phyloP scores from a whole-genome alignment of 2,329 filamentous ascomycete genomes.

The Penicillium sp. region DNA sequence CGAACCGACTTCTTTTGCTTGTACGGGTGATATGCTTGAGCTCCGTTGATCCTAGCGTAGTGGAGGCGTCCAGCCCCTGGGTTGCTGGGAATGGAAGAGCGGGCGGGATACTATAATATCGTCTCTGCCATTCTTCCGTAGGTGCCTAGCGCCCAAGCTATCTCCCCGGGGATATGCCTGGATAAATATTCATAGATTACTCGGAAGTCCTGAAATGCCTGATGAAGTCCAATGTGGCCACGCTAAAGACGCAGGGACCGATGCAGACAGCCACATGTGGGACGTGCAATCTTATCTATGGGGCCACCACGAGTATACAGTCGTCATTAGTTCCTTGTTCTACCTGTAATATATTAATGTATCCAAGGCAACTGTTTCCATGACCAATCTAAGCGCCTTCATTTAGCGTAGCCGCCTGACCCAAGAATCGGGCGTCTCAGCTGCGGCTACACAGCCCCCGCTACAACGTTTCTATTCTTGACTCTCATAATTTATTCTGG shows the following conservation, averaged over 20 bases:
- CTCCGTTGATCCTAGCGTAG: background rate
- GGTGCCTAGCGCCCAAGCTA: too few species aligned
- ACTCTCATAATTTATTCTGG: background rate
- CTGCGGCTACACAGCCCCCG: conserved; percentile 11
- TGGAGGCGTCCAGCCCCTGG: background rate
- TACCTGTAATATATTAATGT: background rate
- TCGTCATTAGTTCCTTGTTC: background rate
- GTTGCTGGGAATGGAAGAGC: background rate
- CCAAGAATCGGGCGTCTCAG: conserved; percentile 1
- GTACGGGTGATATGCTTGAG: background rate
- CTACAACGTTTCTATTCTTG: conserved; percentile 12
- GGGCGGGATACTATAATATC: background rate
- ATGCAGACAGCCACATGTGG: conserved; percentile 17
- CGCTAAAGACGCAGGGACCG: conserved; percentile 14
- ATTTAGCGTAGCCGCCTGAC: conserved; percentile 11
- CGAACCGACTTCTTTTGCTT: background rate
- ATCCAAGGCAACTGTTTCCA: background rate
- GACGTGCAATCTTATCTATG: conserved; percentile 8
- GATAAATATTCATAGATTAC: background rate
- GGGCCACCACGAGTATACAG: background rate
- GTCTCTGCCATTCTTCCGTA: background rate
- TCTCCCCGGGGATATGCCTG: background rate
- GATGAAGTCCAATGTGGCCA: background rate
- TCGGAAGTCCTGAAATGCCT: background rate
- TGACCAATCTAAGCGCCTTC: background rate